Evolutionary conservation across 805 yeast species (phyloP), one percentile per base, ranked within the genome.

Genomic region (Lachancea sp.): DNA sequence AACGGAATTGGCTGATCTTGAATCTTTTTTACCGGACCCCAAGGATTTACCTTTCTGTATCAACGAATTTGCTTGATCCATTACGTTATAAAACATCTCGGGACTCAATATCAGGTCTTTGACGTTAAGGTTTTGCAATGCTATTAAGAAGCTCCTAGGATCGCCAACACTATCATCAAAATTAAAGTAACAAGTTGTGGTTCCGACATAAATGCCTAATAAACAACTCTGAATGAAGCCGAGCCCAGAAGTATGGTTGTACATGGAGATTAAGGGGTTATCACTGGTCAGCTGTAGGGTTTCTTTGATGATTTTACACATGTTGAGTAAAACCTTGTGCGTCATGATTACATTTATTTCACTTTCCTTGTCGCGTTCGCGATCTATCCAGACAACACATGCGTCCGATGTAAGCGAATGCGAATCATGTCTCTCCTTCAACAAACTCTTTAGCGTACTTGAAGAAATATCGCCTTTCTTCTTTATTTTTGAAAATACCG

Each of bases 181-280:
- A 2, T 92, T 75, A 40, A 87, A 76, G 35, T 89, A 65, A 48
- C 81, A 80, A 0, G 98, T 90, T 1, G 95, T 74, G 0, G 92
- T 77, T 0, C 99, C 98, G 42, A 85, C 65, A 54, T 80, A 92
- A 0, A 83, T 78, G 4, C 98, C 98, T 48, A 92, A 59, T 26
- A 89, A 62, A 40, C 79, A 78, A n/a, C 95, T 74, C 58, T 87
- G 90, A 20, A 92, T 64, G 56, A 92, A 89, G 0, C 99, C 99
- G 20, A 90, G 61, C 0, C 97, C 97, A 2, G 74, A 64, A 1
- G 86, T 76, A 50, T 89, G 90, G 32, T 94, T 76, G 7, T 86
- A 94, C 60, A 96, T 80, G 0, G 96, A 95, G 30, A 90, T 70
- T 5, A 92, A 68, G 0, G 96, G 81, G 29, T 77, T 75, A 24